Percentiles rank a stretch among this genome's conserved stretches.
Conservation (phyloP, 2,329 filamentous ascomycete species). For the Dactylellina drechsleri region DNA sequence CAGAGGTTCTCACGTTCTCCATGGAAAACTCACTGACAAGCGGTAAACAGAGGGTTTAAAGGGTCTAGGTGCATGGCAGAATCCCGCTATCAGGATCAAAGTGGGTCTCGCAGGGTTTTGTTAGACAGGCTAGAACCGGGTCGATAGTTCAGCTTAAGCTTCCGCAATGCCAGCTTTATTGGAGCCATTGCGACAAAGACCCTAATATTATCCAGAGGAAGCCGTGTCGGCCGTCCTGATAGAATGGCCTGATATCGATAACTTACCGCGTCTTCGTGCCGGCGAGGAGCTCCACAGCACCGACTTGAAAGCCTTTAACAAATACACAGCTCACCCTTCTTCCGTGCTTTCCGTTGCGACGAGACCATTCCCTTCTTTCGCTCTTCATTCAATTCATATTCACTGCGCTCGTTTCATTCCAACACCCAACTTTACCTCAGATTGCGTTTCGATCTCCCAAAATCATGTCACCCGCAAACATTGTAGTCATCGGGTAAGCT, state of each 20-base stretch:
- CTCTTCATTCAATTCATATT: neutral
- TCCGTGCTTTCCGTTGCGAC: too few species aligned
- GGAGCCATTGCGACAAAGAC: neutral
- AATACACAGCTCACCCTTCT: neutral
- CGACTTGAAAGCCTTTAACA: neutral
- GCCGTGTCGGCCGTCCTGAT: neutral
- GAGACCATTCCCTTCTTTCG: neutral
- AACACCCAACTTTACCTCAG: neutral
- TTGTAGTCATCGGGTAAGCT: slow-evolving; percentile 66
- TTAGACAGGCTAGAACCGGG: neutral
- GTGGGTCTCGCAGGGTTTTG: neutral
- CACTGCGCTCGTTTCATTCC: neutral
- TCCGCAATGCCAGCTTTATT: slow-evolving; percentile 2
- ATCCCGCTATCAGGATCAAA: too few species aligned
- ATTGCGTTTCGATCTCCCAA: slow-evolving; percentile 13
- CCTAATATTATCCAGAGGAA: neutral
- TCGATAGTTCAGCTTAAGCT: too few species aligned
- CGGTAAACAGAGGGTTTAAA: too few species aligned
- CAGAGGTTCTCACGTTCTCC: too few species aligned
- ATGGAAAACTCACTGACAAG: too few species aligned
- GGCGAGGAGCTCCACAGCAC: slow-evolving; percentile 14
- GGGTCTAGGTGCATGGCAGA: too few species aligned
- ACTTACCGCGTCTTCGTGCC: slow-evolving; percentile 7
- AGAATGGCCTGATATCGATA: slow-evolving; percentile 31
- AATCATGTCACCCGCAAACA: slow-evolving; percentile 58